Conservation (phyloP, 495 filamentous ascomycete species). For the Chaetomidium leptoderma region DNA sequence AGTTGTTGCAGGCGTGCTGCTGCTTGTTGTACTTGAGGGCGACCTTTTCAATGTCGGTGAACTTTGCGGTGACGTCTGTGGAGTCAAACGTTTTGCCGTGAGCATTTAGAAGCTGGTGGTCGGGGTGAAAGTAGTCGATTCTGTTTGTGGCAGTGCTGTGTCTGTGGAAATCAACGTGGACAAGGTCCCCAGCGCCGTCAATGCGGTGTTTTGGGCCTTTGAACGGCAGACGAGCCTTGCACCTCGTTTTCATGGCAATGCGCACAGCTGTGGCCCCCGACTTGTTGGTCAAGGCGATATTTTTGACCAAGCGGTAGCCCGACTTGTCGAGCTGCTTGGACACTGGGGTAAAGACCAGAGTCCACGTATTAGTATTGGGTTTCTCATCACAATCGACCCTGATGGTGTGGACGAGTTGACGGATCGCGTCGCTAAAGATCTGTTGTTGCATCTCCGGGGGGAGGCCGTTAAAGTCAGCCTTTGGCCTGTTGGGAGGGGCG, state of each 20-base stretch:
- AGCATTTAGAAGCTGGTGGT: not conserved
- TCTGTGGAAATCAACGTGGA: conserved; percentile 1
- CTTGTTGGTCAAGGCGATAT: not conserved
- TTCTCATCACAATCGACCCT: not conserved
- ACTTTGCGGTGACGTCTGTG: not conserved
- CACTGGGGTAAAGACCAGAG: not conserved
- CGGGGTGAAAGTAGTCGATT: conserved; percentile 4
- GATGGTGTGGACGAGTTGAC: conserved; percentile 12
- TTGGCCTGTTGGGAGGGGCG: too few relatives aligned
- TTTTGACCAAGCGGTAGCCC: not conserved
- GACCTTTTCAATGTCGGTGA: not conserved
- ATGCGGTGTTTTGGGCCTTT: not conserved
- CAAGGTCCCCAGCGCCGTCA: conserved; percentile 8
- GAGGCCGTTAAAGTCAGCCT: too few relatives aligned
- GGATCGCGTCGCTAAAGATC: conserved; percentile 19
- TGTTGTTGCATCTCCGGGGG: conserved; percentile 16
- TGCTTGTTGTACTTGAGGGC: not conserved
- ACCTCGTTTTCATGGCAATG: not conserved
- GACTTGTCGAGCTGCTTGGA: conserved; percentile 1
- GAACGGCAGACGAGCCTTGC: conserved; percentile 1
- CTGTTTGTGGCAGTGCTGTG: too few relatives aligned
- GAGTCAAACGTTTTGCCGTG: not conserved
- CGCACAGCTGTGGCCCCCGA: not conserved
- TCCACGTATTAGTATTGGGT: not conserved
- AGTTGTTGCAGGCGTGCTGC: not conserved